Evolutionary conservation across 2,329 filamentous ascomycete species (phyloP).

Genomic region (Botrytis medusae): DNA sequence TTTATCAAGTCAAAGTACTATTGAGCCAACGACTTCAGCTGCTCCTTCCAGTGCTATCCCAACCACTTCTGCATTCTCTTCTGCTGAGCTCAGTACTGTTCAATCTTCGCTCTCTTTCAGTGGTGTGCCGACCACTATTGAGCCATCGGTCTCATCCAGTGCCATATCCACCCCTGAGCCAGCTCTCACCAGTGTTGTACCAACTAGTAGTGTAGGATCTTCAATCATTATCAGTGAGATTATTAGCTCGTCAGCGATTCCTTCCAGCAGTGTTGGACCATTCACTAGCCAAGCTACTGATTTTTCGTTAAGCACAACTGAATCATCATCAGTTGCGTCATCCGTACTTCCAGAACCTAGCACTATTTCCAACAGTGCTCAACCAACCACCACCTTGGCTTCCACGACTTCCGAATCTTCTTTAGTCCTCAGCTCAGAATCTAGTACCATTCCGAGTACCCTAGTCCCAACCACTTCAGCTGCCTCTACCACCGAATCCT

Average conservation of each 20-base stretch:
- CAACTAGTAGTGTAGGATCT: not conserved
- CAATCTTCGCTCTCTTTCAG: not conserved
- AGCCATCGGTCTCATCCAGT: not conserved
- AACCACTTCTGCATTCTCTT: not conserved
- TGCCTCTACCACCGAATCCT: not conserved
- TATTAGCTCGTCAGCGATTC: not conserved
- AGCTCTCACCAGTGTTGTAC: not conserved
- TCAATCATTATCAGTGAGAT: not conserved
- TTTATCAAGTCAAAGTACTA: not conserved
- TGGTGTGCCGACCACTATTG: not conserved
- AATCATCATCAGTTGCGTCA: not conserved
- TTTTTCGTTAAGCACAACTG: not conserved
- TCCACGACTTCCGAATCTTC: not conserved
- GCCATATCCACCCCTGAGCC: not conserved
- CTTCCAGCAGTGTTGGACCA: not conserved
- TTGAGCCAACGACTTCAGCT: not conserved
- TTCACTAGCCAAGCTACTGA: not conserved
- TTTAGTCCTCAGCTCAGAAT: not conserved
- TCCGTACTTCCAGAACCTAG: not conserved
- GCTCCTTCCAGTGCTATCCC: not conserved
- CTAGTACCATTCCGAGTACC: not conserved
- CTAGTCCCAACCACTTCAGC: not conserved
- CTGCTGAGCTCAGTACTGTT: not conserved
- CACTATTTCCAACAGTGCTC: not conserved
- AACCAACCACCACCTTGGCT: not conserved